These are phyloP conservation scores for Arabidopsis suecica DNA, from an alignment of 345 rosid species.

Conservation along the genomic window DNA sequence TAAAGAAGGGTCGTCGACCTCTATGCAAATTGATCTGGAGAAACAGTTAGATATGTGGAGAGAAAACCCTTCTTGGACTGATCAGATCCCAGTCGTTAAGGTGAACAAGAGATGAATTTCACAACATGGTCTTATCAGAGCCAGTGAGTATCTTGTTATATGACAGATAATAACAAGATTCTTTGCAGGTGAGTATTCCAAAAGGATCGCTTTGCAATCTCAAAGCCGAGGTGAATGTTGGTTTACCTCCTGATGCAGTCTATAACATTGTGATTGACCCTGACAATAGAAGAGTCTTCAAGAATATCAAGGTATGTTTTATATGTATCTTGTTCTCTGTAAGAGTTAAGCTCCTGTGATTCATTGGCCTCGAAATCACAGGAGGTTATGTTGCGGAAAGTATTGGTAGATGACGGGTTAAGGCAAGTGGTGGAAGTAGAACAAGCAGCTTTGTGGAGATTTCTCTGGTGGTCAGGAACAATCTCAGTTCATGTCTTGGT, in stretches of 20 bases:
- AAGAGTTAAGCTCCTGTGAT: slow-evolving; percentile 1
- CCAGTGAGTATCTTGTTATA: slow-evolving; percentile 18
- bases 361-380: slow-evolving; percentile 35
- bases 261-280: slow-evolving; percentile 86
- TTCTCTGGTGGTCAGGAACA: slow-evolving; percentile 96
- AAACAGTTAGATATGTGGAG: slow-evolving; percentile 78
- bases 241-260: slow-evolving; percentile 89
- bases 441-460: slow-evolving; percentile 91
- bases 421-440: slow-evolving; percentile 90
- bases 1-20: slow-evolving; percentile 43
- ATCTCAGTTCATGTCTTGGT: slow-evolving; percentile 85
- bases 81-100: slow-evolving; percentile 65
- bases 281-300: slow-evolving; percentile 90
- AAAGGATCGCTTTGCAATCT: slow-evolving; percentile 93
- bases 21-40: slow-evolving; percentile 57
- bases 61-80: slow-evolving; percentile 75
- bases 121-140: not conserved
- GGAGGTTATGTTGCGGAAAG: slow-evolving; percentile 83
- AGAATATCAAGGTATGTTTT: slow-evolving; percentile 73
- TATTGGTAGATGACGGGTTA: slow-evolving; percentile 74
- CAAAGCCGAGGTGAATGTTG: slow-evolving; percentile 60
- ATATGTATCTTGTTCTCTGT: slow-evolving; percentile 14
- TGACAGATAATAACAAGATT: slow-evolving; percentile 37
- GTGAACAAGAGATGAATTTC: slow-evolving; percentile 45
- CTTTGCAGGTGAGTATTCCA: slow-evolving; percentile 82